Evolutionary conservation across 805 yeast species (phyloP).

Genomic region (Pichia phayaonensis): DNA sequence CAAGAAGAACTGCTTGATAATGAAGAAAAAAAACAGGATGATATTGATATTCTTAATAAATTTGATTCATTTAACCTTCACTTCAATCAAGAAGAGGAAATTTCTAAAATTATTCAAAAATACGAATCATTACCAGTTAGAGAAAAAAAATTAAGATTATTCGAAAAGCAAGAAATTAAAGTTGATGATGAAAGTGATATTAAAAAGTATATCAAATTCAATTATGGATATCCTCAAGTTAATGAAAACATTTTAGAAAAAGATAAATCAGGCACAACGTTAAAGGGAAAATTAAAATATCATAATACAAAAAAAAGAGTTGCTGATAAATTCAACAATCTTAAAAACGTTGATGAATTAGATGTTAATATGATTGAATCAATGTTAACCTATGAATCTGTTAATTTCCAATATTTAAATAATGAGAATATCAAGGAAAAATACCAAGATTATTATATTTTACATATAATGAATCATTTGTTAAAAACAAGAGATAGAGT

Average conservation of each 20-base stretch:
- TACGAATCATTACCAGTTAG: slow-evolving; percentile 18
- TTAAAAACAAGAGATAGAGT: slow-evolving; percentile 82
- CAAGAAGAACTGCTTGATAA: slow-evolving; percentile 22
- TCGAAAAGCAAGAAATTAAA: slow-evolving; percentile 17
- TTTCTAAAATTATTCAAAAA: slow-evolving; percentile 27
- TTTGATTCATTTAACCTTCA: slow-evolving; percentile 74
- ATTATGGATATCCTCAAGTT: slow-evolving; percentile 22
- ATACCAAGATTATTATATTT: slow-evolving; percentile 54
- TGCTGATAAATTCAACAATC: slow-evolving; percentile 28
- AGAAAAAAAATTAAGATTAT: slow-evolving; percentile 6
- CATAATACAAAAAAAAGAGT: slow-evolving; percentile 43
- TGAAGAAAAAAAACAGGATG: slow-evolving; percentile 34
- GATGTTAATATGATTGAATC: slow-evolving; percentile 55
- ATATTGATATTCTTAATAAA: slow-evolving; percentile 18
- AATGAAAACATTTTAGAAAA: slow-evolving; percentile 1
- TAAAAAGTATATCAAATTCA: slow-evolving; percentile 26
- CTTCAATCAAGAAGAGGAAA: slow-evolving; percentile 45
- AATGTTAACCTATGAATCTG: slow-evolving; percentile 65
- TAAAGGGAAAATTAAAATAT: slow-evolving; percentile 16
- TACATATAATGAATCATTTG: slow-evolving; percentile 78
- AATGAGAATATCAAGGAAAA: slow-evolving; percentile 29
- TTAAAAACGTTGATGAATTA: slow-evolving; percentile 27
- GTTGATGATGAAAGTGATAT: slow-evolving; percentile 12
- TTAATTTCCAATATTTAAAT: slow-evolving; percentile 47
- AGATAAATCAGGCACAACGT: slow-evolving; percentile 7